These are phyloP conservation scores for Seiridium cupressi DNA, from an alignment of 2,329 filamentous ascomycete genomes.

Conservation along the genomic window DNA sequence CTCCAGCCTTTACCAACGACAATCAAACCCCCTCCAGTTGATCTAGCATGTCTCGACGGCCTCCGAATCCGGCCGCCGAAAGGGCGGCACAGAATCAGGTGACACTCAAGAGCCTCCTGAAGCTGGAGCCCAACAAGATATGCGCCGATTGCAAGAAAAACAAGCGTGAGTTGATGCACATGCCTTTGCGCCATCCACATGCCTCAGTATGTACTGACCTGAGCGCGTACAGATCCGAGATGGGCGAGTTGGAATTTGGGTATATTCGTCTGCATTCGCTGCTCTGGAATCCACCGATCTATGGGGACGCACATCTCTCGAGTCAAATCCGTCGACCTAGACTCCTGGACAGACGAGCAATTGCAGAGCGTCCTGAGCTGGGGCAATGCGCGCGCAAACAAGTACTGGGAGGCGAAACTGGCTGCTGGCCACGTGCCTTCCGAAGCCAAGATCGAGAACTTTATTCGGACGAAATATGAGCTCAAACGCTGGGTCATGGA, in stretches of 20 bases:
- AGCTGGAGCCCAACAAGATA: slow-evolving; percentile 92
- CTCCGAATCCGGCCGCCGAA: slow-evolving; percentile 76
- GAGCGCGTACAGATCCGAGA: slow-evolving; percentile 72
- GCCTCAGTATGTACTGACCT: slow-evolving; percentile 9
- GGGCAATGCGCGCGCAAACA: slow-evolving; percentile 96
- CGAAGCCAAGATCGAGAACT: slow-evolving; percentile 98
- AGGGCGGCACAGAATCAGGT: slow-evolving; percentile 89
- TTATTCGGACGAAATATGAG: slow-evolving; percentile 98
- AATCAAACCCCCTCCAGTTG: neutral
- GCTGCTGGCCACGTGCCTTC: slow-evolving; percentile 88
- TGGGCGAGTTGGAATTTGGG: slow-evolving; percentile 99
- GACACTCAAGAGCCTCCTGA: slow-evolving; percentile 91
- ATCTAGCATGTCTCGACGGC: slow-evolving; percentile 73
- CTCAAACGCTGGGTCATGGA: slow-evolving; percentile 99
- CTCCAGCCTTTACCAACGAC: too few species aligned
- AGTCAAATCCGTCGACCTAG: slow-evolving; percentile 97
- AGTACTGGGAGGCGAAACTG: slow-evolving; percentile 97
- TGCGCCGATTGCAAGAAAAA: slow-evolving; percentile 99
- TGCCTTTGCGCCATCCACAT: neutral
- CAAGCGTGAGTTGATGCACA: slow-evolving; percentile 67
- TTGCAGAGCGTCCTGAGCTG: slow-evolving; percentile 89
- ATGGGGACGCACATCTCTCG: slow-evolving; percentile 99
- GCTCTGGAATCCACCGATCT: slow-evolving; percentile 95
- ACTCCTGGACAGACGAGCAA: slow-evolving; percentile 98
- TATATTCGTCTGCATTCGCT: slow-evolving; percentile 96